These are phyloP conservation scores for Phialocephala subalpina DNA, from an alignment of 2,329 filamentous ascomycete species.

Conservation along the genomic window DNA sequence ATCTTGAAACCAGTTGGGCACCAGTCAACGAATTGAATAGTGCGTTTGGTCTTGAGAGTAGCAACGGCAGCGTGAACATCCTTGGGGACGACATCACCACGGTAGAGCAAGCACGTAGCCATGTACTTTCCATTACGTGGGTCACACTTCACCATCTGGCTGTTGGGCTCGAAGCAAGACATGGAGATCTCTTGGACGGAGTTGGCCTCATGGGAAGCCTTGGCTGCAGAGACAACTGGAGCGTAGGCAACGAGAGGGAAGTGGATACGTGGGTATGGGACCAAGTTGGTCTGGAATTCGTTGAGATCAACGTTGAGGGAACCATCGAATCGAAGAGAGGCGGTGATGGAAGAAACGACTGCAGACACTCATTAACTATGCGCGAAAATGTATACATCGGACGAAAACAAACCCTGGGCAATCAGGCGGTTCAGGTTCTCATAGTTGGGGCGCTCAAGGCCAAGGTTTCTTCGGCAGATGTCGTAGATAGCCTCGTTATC, in stretches of 20 bases:
- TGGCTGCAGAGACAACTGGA: conserved; percentile 91
- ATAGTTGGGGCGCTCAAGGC: conserved; percentile 96
- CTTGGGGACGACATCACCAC: conserved; percentile 97
- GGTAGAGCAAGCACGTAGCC: conserved; percentile 97
- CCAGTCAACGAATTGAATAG: conserved; percentile 99
- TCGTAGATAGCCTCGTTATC: conserved; percentile 99
- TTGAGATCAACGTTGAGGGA: conserved; percentile 99
- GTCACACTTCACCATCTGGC: conserved; percentile 99
- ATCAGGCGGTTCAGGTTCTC: conserved; percentile 99
- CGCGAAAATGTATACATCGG: conserved; percentile 6
- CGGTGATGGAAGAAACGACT: conserved; percentile 99
- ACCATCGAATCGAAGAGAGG: conserved; percentile 97
- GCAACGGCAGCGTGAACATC: conserved; percentile 93
- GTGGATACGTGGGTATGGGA: conserved; percentile 98
- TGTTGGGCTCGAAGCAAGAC: conserved; percentile 99
- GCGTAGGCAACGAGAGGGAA: conserved; percentile 98
- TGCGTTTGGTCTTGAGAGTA: conserved; percentile 98
- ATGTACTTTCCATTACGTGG: conserved; percentile 99
- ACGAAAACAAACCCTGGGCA: conserved; percentile 77
- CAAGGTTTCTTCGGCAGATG: conserved; percentile 97
- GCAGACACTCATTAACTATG: conserved; percentile 35
- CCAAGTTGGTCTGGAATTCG: conserved; percentile 99
- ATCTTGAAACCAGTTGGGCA: conserved; percentile 99
- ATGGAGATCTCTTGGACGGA: conserved; percentile 98
- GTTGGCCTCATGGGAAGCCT: conserved; percentile 98